phyloP scores from a whole-genome alignment of 78 protist genomes.

The Dictyostelium citrinum region DNA sequence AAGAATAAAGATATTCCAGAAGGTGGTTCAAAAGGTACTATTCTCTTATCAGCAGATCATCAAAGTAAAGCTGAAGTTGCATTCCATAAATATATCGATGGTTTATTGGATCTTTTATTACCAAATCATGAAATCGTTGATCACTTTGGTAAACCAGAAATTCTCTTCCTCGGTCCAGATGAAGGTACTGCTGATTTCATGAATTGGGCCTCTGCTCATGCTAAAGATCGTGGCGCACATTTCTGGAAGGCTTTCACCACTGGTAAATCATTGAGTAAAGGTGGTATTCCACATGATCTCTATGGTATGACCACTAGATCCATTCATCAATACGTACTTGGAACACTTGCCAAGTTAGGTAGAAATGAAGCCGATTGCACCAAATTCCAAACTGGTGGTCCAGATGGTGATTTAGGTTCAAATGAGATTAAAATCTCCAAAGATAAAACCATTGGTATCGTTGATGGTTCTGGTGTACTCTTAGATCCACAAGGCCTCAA shows the following conservation, averaged over 20 bases:
- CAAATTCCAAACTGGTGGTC: constrained; percentile 95
- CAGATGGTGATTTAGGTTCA: constrained; percentile 95
- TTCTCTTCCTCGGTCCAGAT: constrained; percentile 79
- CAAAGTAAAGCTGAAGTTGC: constrained; percentile 48
- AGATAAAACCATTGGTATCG: constrained; percentile 81
- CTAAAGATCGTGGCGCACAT: constrained; percentile 54
- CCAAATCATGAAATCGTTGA: constrained; percentile 71
- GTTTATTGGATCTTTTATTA: constrained; percentile 74
- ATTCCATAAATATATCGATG: constrained; percentile 80
- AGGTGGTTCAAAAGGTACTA: constrained; percentile 92
- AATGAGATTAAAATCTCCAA: constrained; percentile 87
- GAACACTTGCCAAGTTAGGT: constrained; percentile 47
- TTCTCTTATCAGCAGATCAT: constrained; percentile 59
- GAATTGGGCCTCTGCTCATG: constrained; percentile 63
- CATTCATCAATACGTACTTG: constrained; percentile 89
- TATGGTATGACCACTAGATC: constrained; percentile 95
- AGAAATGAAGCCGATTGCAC: constrained; percentile 67
- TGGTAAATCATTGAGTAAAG: constrained; percentile 40
- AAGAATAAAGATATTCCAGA: constrained; percentile 96
- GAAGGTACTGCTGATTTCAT: constrained; percentile 75
- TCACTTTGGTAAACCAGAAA: constrained; percentile 39
- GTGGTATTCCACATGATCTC: constrained; percentile 92
- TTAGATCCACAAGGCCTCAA: constrained; percentile 87
- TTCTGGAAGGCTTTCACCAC: constrained; percentile 69
- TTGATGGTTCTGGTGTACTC: constrained; percentile 90